Percentiles rank a stretch among this genome's conserved stretches.
These are phyloP conservation scores for Sarocladium strictum DNA, from an alignment of 2,329 filamentous ascomycete genomes.

Conservation along the genomic window DNA sequence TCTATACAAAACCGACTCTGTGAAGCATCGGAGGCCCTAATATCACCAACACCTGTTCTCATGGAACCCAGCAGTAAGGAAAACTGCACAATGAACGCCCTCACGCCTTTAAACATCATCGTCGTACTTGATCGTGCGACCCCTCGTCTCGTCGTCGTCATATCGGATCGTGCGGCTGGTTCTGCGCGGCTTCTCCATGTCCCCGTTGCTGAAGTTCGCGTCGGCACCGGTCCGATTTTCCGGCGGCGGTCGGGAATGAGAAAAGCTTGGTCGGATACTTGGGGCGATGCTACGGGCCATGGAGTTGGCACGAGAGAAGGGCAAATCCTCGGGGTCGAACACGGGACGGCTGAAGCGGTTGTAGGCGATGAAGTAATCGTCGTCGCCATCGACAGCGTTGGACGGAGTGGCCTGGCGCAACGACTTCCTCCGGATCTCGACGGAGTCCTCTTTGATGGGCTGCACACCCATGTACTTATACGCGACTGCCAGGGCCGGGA, in stretches of 20 bases:
- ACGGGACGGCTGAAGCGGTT: slow-evolving; percentile 41
- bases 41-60: not conserved
- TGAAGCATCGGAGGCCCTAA: not conserved
- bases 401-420: slow-evolving; percentile 26
- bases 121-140: slow-evolving; percentile 2
- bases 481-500: slow-evolving; percentile 31
- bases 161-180: not conserved
- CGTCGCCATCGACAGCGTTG: slow-evolving; percentile 33
- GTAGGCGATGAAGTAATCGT: slow-evolving; percentile 36
- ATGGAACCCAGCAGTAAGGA: not conserved
- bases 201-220: not conserved
- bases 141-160: not conserved
- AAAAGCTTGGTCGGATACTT: slow-evolving; percentile 1
- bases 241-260: not conserved
- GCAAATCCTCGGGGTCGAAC: slow-evolving; percentile 13
- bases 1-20: not conserved
- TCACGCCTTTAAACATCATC: not conserved
- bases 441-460: slow-evolving; percentile 36
- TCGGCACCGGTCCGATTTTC: not conserved
- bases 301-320: slow-evolving; percentile 8
- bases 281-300: slow-evolving; percentile 6
- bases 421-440: slow-evolving; percentile 31
- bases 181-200: slow-evolving; percentile 4
- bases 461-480: slow-evolving; percentile 32
- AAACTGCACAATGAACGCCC: not conserved